Conservation (phyloP, 2,329 filamentous ascomycete genomes). For the Ceratocystis lukuohia region DNA sequence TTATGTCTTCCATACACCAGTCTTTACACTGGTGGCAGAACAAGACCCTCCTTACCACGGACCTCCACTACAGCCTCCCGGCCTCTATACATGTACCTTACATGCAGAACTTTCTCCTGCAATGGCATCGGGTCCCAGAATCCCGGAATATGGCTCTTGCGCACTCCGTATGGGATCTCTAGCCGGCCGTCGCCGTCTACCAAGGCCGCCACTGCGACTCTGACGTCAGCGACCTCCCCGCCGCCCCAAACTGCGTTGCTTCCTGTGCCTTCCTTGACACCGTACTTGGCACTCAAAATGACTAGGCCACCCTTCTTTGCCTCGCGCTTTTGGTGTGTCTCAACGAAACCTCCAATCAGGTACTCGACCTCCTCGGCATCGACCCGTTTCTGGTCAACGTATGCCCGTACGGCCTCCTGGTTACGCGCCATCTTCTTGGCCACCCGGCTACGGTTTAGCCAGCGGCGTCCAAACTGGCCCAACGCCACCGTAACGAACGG, state of each 20-base stretch:
- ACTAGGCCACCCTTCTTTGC: conserved; percentile 31
- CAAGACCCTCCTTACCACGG: conserved; percentile 27
- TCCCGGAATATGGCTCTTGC: conserved; percentile 34
- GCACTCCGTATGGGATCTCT: conserved; percentile 30
- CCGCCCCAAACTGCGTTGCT: conserved; percentile 24
- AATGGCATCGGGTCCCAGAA: conserved; percentile 39
- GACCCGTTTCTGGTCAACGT: conserved; percentile 28
- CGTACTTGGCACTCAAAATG: conserved; percentile 37
- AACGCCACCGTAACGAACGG: conserved; percentile 31
- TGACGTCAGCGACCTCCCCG: conserved; percentile 38
- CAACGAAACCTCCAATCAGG: conserved; percentile 31
- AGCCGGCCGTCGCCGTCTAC: conserved; percentile 29
- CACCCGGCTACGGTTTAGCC: conserved; percentile 26
- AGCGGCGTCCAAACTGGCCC: conserved; percentile 23
- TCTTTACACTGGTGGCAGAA: conserved; percentile 5
- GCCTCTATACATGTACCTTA: conserved; percentile 30
- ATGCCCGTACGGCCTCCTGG: conserved; percentile 4
- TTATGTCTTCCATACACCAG: neutral
- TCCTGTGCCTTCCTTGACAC: conserved; percentile 25
- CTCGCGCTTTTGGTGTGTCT: conserved; percentile 29
- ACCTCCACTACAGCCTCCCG: conserved; percentile 26
- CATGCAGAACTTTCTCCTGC: conserved; percentile 33
- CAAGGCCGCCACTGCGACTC: conserved; percentile 35
- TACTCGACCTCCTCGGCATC: conserved; percentile 35
- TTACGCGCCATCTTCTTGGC: conserved; percentile 17